Percentiles rank a stretch among this genome's conserved stretches.
These are phyloP conservation scores for Solanum peruvianum DNA, from an alignment of 257 asterid genomes.

Conservation along the genomic window DNA sequence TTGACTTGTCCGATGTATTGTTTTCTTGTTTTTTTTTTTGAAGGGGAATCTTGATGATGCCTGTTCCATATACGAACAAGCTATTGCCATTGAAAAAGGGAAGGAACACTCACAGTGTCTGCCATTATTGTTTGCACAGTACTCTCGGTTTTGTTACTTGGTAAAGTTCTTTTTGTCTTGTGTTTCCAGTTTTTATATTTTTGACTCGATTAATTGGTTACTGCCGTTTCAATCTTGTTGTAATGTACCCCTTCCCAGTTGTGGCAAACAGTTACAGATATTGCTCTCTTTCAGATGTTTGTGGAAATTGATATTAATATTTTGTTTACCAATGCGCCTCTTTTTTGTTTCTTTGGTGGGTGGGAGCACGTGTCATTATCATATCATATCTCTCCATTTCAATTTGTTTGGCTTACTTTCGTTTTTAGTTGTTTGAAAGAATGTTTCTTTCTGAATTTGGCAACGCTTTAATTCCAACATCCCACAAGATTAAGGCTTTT, in stretches of 20 bases:
- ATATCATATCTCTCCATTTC: background rate
- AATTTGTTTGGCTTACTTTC: background rate
- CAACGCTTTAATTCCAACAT: background rate
- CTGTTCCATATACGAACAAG: slow-evolving; percentile 76
- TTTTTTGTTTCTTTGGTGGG: background rate
- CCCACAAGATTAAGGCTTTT: background rate
- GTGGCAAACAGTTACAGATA: background rate
- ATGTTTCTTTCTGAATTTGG: background rate
- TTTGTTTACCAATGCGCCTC: background rate
- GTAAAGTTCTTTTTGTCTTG: slow-evolving; percentile 20
- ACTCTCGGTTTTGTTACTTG: slow-evolving; percentile 71
- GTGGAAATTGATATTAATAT: background rate
- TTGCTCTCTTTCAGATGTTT: background rate
- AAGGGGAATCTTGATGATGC: slow-evolving; percentile 90
- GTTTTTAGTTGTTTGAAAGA: background rate
- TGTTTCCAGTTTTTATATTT: background rate
- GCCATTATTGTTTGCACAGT: slow-evolving; percentile 85
- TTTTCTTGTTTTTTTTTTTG: slow-evolving; percentile 4
- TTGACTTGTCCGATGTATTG: background rate
- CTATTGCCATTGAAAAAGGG: slow-evolving; percentile 89
- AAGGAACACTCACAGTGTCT: slow-evolving; percentile 87
- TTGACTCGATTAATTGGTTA: background rate
- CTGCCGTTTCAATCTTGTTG: background rate
- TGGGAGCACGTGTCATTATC: background rate
- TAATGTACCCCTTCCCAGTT: background rate